Evolutionary conservation across 2,329 filamentous ascomycete genomes (phyloP), one percentile per base, ranked within the genome.

Genomic region (Chalaropsis ovoidea): DNA sequence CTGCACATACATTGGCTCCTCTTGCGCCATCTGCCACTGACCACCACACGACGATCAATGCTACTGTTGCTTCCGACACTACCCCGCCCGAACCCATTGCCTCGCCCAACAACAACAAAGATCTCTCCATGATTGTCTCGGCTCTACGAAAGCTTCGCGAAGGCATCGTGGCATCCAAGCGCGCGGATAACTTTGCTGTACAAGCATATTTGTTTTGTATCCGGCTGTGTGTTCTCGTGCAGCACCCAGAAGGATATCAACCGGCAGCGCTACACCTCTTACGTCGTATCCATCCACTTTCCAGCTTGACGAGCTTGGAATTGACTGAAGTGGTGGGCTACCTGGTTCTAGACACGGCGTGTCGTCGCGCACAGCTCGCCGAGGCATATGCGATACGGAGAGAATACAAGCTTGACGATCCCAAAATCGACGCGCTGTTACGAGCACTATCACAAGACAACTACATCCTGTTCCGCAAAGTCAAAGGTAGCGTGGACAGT

Each of bases 71-170:
- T 27, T 13, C 17, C n/a, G 41, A 13, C 24, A 17, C 15, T 22
- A 31, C 52, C 5, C 15, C 13, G 13, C 31, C 27, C 10, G 31
- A 56, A 17, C 54, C 63, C 10, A 35, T 65, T 8, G 65, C 66
- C 35, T 70, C 65, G 15, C 70, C 67, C 52, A 69, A 70, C 66
- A 74, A 70, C 70, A 78, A 81, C 66, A 81, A 82, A 13, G 82
- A 84, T 69, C 81, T 96, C 39, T 82, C 86, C 1, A 84, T 83
- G 22, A 85, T 97, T 63, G 80, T 96, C 64, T 83, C 89, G 71
- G 89, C 93, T 2, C 86, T 97, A 73, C 86, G 94, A 68, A 97
- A 96, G 74, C 83, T 99, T 41, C 86, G 94, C 66, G 94, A 99
- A 77, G 92, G 87, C 27, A 86, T 97, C 61, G 84, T 95, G 2